phyloP scores from a whole-genome alignment of 2,329 filamentous ascomycete species.

The Chrysoporthe puriensis region DNA sequence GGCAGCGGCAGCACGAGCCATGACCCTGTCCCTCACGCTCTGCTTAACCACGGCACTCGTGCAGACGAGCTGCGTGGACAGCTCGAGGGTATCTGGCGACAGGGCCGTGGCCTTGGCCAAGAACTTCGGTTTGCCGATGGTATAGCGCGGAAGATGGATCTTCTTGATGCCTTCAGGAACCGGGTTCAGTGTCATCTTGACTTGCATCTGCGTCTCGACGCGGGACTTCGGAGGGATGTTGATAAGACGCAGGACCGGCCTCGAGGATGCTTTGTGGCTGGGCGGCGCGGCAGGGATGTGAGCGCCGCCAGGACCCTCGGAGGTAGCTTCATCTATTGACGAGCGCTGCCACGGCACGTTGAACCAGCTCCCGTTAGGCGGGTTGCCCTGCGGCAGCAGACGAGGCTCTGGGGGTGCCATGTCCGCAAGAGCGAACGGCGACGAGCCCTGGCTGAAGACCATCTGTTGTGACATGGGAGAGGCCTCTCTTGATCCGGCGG shows the following conservation, averaged over 20 bases:
- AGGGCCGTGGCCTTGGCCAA: slow-evolving; percentile 73
- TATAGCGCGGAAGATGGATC: slow-evolving; percentile 84
- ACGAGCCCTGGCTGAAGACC: slow-evolving; percentile 56
- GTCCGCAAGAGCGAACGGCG: slow-evolving; percentile 54
- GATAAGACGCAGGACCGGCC: slow-evolving; percentile 56
- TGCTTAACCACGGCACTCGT: slow-evolving; percentile 86
- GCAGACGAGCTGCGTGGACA: slow-evolving; percentile 83
- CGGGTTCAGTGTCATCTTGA: slow-evolving; percentile 77
- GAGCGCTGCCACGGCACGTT: slow-evolving; percentile 41
- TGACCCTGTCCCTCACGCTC: slow-evolving; percentile 67
- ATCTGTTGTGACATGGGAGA: slow-evolving; percentile 56
- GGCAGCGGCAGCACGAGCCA: slow-evolving; percentile 59
- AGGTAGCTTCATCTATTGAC: slow-evolving; percentile 11
- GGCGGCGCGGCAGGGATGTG: background rate
- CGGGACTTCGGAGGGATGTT: slow-evolving; percentile 77
- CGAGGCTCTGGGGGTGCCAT: slow-evolving; percentile 44
- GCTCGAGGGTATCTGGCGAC: slow-evolving; percentile 74
- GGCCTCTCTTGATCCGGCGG: slow-evolving; percentile 53
- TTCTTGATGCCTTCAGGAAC: slow-evolving; percentile 77
- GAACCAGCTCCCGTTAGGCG: slow-evolving; percentile 31
- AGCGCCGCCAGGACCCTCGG: slow-evolving; percentile 22
- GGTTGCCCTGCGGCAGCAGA: slow-evolving; percentile 11
- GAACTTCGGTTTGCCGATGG: slow-evolving; percentile 92
- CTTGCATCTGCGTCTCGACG: slow-evolving; percentile 94
- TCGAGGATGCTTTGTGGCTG: slow-evolving; percentile 30